Conservation (phyloP, 305 asterid species). For the Fraxinus sp. region DNA sequence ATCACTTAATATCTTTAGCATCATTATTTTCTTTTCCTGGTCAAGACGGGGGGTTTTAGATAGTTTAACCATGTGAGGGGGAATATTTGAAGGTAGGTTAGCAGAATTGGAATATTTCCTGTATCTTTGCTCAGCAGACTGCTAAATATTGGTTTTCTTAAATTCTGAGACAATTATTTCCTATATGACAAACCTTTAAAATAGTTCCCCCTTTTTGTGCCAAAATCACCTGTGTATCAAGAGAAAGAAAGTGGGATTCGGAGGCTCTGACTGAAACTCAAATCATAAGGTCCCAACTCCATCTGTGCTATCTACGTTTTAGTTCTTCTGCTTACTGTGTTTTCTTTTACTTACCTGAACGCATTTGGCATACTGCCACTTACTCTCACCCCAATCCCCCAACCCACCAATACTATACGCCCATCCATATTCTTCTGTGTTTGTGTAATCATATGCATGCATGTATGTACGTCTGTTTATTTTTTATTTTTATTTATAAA, state of each 20-base stretch:
- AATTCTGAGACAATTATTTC: not conserved
- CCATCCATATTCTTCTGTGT: not conserved
- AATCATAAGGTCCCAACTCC: not conserved
- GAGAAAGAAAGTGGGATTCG: not conserved
- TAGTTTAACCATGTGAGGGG: slow-evolving; percentile 1
- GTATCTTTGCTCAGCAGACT: not conserved
- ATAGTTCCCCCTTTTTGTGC: slow-evolving; percentile 17
- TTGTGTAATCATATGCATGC: not conserved
- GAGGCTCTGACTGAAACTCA: not conserved
- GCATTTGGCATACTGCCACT: not conserved
- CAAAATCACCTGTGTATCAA: slow-evolving; percentile 2
- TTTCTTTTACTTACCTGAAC: not conserved
- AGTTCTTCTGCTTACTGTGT: not conserved
- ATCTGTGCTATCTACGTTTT: not conserved
- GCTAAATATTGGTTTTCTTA: not conserved
- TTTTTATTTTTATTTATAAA: not conserved
- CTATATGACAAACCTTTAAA: not conserved
- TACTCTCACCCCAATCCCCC: not conserved
- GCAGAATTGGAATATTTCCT: slow-evolving; percentile 13
- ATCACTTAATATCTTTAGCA: not conserved
- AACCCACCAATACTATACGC: not conserved
- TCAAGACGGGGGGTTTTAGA: not conserved
- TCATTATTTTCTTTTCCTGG: not conserved
- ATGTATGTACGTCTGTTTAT: not conserved
- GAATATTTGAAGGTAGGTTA: slow-evolving; percentile 2